Evolutionary conservation across 2,329 filamentous ascomycete species (phyloP).

Genomic region (Colletotrichum simmondsii): DNA sequence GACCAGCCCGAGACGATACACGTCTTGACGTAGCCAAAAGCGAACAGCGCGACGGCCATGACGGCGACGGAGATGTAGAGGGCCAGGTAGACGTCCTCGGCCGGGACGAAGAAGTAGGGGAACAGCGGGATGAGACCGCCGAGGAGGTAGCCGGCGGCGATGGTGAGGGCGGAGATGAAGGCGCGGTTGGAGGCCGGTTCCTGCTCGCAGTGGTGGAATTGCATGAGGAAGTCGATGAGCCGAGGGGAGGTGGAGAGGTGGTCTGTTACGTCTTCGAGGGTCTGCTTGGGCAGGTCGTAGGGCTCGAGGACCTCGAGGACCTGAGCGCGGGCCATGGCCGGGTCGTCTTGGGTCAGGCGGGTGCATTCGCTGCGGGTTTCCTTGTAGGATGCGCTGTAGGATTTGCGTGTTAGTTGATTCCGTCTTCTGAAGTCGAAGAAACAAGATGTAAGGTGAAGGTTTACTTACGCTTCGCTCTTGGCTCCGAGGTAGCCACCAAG

Average conservation of each 20-base stretch:
- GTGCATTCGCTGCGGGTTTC: slow-evolving; percentile 50
- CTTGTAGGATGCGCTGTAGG: slow-evolving; percentile 33
- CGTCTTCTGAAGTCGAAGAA: too few species aligned
- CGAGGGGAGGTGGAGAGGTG: slow-evolving; percentile 43
- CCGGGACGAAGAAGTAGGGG: slow-evolving; percentile 71
- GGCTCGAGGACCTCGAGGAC: slow-evolving; percentile 62
- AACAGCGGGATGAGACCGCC: slow-evolving; percentile 78
- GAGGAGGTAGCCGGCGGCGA: slow-evolving; percentile 76
- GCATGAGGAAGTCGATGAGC: slow-evolving; percentile 70
- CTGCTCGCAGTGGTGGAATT: slow-evolving; percentile 64
- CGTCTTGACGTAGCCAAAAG: slow-evolving; percentile 75
- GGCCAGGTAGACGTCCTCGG: slow-evolving; percentile 52
- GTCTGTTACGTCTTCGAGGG: slow-evolving; percentile 32
- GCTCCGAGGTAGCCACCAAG: slow-evolving; percentile 79
- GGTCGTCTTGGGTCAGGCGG: slow-evolving; percentile 55
- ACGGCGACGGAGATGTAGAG: slow-evolving; percentile 70
- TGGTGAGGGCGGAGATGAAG: slow-evolving; percentile 70
- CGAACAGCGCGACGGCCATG: slow-evolving; percentile 69
- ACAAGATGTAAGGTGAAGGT: too few species aligned
- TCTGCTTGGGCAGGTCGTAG: slow-evolving; percentile 56
- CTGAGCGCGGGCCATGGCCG: slow-evolving; percentile 52
- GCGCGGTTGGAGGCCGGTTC: slow-evolving; percentile 56
- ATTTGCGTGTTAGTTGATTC: neutral
- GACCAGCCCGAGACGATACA: slow-evolving; percentile 49
- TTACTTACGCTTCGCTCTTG: slow-evolving; percentile 58